Percentiles rank a stretch among this genome's conserved stretches.
These are phyloP conservation scores for Aureobasidium subglaciale DNA, from an alignment of 2,329 filamentous ascomycete species.

Conservation along the genomic window DNA sequence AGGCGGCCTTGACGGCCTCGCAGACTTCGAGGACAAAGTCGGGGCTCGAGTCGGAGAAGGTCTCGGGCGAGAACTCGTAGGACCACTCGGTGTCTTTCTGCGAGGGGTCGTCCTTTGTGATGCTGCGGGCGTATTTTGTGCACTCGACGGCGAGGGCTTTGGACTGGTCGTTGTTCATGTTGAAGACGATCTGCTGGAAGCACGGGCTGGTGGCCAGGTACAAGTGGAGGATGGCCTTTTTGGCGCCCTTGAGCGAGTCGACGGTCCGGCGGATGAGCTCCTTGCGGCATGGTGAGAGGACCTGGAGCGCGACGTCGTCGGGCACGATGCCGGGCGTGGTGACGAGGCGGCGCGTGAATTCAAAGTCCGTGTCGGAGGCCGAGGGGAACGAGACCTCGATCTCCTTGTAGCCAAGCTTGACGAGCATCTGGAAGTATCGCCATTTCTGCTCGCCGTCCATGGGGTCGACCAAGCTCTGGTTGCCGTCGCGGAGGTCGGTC, in stretches of 20 bases:
- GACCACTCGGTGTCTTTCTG: conserved; percentile 58
- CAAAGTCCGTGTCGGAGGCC: conserved; percentile 89
- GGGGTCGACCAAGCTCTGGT: conserved; percentile 86
- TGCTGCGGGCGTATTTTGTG: conserved; percentile 74
- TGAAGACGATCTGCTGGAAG: conserved; percentile 87
- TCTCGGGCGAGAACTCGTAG: conserved; percentile 79
- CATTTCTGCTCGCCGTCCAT: conserved; percentile 97
- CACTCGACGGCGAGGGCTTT: conserved; percentile 78
- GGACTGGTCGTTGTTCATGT: conserved; percentile 74
- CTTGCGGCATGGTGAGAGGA: conserved; percentile 83
- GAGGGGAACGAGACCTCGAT: conserved; percentile 96
- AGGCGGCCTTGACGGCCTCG: conserved; percentile 87
- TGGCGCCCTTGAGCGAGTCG: conserved; percentile 78
- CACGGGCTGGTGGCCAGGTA: conserved; percentile 95
- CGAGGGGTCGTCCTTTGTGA: conserved; percentile 72
- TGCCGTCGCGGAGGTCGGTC: conserved; percentile 83
- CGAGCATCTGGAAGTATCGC: conserved; percentile 90
- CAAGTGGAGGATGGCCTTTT: conserved; percentile 91
- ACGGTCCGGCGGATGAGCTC: conserved; percentile 87
- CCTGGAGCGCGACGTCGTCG: conserved; percentile 86
- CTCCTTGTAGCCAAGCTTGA: conserved; percentile 90
- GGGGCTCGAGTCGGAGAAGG: conserved; percentile 82
- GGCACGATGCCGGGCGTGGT: conserved; percentile 77
- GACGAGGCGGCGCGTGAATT: conserved; percentile 82
- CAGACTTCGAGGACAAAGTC: conserved; percentile 80